Evolutionary conservation across 164 flowering plant species (phyloP).

Genomic region (Piper betle): DNA sequence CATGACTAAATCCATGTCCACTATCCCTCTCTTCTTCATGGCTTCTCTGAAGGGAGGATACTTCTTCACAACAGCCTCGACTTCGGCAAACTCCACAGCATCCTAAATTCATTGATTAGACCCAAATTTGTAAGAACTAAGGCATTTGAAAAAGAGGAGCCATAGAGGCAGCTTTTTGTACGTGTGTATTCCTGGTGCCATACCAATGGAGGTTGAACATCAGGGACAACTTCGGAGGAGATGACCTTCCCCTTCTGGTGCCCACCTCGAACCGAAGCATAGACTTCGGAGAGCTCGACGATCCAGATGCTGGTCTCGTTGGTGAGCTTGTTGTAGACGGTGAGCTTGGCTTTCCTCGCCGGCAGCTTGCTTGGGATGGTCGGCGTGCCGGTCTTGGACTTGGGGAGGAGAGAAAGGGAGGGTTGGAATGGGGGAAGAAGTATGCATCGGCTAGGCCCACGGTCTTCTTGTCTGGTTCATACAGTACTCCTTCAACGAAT

Average conservation of each 20-base stretch:
- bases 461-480: constrained; percentile 73
- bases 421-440: constrained; percentile 91
- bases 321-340: constrained; percentile 67
- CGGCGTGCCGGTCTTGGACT: constrained; percentile 78
- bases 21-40: constrained; percentile 87
- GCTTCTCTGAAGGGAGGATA: constrained; percentile 79
- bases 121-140: background rate
- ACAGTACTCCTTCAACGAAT: constrained; percentile 72
- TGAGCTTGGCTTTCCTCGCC: constrained; percentile 71
- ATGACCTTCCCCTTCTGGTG: constrained; percentile 90
- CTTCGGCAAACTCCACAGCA: constrained; percentile 90
- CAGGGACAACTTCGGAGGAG: constrained; percentile 64
- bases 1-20: constrained; percentile 95
- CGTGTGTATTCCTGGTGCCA: too few species aligned
- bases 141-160: background rate
- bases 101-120: constrained; percentile 28
- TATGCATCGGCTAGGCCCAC: constrained; percentile 95
- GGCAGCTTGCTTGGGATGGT: constrained; percentile 73
- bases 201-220: constrained; percentile 97
- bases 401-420: constrained; percentile 69
- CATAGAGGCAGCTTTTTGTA: too few species aligned
- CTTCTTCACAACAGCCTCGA: constrained; percentile 85
- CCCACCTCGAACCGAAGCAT: constrained; percentile 89
- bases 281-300: constrained; percentile 74
- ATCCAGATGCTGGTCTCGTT: constrained; percentile 84